phyloP scores from a whole-genome alignment of 2,329 filamentous ascomycete genomes.

The Chaetomium sp. region DNA sequence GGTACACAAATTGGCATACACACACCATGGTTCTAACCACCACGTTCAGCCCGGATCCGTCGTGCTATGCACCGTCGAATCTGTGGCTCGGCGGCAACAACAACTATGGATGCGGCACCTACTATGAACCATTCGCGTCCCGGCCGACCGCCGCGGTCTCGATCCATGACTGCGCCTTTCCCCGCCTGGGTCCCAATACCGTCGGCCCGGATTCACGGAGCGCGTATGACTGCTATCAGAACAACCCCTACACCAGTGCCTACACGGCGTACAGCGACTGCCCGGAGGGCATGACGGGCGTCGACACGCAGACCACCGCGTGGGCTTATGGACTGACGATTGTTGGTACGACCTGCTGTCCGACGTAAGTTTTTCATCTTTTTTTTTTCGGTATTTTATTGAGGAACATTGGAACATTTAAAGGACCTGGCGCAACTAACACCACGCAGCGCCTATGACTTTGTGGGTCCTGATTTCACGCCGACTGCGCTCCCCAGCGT shows the following conservation, averaged over 20 bases:
- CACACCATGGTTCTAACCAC: neutral
- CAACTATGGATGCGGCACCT: neutral
- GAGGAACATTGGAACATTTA: too few species aligned
- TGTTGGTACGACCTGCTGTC: neutral
- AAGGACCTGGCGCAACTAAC: too few species aligned
- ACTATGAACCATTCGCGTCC: neutral
- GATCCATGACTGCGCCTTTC: neutral
- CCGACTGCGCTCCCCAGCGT: neutral
- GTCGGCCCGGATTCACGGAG: neutral
- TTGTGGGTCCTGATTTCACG: neutral
- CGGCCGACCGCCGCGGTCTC: neutral
- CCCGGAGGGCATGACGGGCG: neutral
- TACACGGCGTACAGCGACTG: neutral
- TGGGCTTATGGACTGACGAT: neutral
- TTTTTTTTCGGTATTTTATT: too few species aligned
- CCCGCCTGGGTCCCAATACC: neutral
- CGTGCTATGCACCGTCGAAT: neutral
- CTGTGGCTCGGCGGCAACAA: neutral
- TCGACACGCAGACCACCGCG: neutral
- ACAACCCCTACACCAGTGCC: neutral
- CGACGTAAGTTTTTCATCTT: neutral
- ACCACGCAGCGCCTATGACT: neutral
- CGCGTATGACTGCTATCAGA: neutral
- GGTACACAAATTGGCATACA: neutral
- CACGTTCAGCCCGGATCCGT: neutral